Percentiles rank a stretch among this genome's conserved stretches.
Conservation (phyloP, 75 land plant species). For the Larix kaempferi region DNA sequence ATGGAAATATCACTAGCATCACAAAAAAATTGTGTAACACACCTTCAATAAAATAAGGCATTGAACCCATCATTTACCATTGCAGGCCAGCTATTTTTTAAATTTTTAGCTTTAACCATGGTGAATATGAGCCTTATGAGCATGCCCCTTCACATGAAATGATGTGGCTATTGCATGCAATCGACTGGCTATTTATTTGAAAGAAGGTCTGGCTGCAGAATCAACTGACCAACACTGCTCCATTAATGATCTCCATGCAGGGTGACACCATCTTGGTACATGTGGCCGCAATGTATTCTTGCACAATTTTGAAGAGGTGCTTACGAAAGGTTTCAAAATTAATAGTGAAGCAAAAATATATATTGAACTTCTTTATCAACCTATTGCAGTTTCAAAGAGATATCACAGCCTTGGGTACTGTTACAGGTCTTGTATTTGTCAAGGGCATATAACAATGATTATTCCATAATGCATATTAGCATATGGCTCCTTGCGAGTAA, state of each 20-base stretch:
- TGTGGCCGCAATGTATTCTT: constrained; percentile 76
- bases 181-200: constrained; percentile 54
- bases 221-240: constrained; percentile 84
- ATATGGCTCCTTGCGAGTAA: constrained; percentile 90
- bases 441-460: constrained; percentile 64
- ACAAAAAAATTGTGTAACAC: background rate
- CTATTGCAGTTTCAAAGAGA: background rate
- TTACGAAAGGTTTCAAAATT: background rate
- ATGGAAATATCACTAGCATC: background rate
- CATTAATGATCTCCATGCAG: constrained; percentile 71
- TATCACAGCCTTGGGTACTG: background rate
- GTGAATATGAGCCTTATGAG: constrained; percentile 8
- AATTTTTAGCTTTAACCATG: background rate
- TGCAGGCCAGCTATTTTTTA: too few species aligned
- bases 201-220: constrained; percentile 62
- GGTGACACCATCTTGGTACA: constrained; percentile 63
- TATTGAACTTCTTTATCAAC: background rate
- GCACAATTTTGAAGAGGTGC: background rate
- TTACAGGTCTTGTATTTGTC: background rate
- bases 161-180: constrained; percentile 48
- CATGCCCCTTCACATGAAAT: constrained; percentile 33
- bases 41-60: background rate
- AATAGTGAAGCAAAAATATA: background rate
- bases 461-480: constrained; percentile 86
- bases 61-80: background rate